Conservation (phyloP, 352 stramenopile species). For the Phytophthora macrochlamydospora region DNA sequence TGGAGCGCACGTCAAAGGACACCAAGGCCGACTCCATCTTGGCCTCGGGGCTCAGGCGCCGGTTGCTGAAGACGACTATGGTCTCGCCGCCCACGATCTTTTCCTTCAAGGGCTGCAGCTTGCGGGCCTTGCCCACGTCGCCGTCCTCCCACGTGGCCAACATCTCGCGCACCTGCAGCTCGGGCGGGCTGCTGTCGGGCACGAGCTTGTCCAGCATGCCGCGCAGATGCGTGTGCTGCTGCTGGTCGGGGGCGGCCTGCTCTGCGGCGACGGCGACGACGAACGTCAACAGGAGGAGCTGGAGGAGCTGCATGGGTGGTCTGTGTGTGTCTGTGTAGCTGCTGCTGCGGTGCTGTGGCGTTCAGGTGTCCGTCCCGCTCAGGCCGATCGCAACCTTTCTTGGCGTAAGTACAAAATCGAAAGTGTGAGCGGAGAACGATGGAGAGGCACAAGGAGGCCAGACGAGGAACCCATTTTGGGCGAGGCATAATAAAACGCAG, state of each 20-base stretch:
- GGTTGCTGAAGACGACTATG: constrained; percentile 78
- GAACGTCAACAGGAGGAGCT: constrained; percentile 19
- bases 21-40: constrained; percentile 66
- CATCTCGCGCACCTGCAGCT: constrained; percentile 43
- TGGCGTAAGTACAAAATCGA: constrained; percentile 27
- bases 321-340: constrained; percentile 4
- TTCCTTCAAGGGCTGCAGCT: constrained; percentile 40
- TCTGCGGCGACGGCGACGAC: constrained; percentile 8
- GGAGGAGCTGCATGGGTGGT: constrained; percentile 25
- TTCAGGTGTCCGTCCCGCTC: background rate
- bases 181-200: constrained; percentile 12
- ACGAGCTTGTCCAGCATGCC: constrained; percentile 47
- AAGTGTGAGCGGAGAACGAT: background rate
- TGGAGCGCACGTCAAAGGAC: constrained; percentile 71
- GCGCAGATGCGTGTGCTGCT: constrained; percentile 44
- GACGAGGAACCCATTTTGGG: constrained; percentile 14
- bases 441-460: constrained; percentile 3
- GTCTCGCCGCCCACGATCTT: constrained; percentile 69
- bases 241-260: background rate
- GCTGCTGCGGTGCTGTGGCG: background rate
- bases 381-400: background rate
- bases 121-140: constrained; percentile 19
- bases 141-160: constrained; percentile 38
- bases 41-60: constrained; percentile 26
- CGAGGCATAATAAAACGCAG: background rate